Evolutionary conservation across 139 green algal species (phyloP).

Genomic region (Astrephomene gubernaculifera): DNA sequence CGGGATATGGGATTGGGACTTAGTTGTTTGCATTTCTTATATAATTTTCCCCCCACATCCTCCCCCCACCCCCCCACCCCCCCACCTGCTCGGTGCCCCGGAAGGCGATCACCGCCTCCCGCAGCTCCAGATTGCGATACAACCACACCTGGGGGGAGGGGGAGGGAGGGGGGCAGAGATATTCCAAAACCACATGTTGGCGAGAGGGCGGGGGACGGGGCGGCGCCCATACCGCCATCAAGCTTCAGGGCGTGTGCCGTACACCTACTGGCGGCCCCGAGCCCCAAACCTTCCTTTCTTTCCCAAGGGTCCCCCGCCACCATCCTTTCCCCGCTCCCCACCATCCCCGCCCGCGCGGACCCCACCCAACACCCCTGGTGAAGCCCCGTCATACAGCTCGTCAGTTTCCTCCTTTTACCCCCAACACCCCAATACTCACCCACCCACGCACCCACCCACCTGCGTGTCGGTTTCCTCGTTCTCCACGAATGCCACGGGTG

Average conservation of each 20-base stretch:
- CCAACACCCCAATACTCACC: not conserved
- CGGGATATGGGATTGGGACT: no score
- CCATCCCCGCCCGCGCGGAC: not conserved
- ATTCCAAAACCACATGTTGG: not conserved
- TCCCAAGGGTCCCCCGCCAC: not conserved
- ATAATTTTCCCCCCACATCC: not conserved
- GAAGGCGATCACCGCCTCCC: slow-evolving; percentile 79
- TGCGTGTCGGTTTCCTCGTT: slow-evolving; percentile 78
- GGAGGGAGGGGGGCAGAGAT: not conserved
- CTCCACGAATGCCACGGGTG: slow-evolving; percentile 77
- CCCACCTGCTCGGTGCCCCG: slow-evolving; percentile 83
- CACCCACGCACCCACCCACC: slow-evolving; percentile 40
- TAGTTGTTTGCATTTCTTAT: no score
- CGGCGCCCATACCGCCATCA: not conserved
- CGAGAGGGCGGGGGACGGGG: not conserved
- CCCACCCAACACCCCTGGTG: not conserved
- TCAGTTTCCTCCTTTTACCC: no score
- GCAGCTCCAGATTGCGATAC: slow-evolving; percentile 57
- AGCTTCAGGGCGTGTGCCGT: not conserved
- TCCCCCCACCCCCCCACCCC: not conserved
- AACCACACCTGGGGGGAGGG: slow-evolving; percentile 13
- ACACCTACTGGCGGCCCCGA: not conserved
- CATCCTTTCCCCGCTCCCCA: not conserved
- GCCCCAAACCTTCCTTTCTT: not conserved
- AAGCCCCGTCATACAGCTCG: not conserved